Percentiles rank a stretch among this genome's conserved stretches.
Evolutionary conservation across 176 grass and related monocot genomes (phyloP).

Genomic region (Avena atlantica): DNA sequence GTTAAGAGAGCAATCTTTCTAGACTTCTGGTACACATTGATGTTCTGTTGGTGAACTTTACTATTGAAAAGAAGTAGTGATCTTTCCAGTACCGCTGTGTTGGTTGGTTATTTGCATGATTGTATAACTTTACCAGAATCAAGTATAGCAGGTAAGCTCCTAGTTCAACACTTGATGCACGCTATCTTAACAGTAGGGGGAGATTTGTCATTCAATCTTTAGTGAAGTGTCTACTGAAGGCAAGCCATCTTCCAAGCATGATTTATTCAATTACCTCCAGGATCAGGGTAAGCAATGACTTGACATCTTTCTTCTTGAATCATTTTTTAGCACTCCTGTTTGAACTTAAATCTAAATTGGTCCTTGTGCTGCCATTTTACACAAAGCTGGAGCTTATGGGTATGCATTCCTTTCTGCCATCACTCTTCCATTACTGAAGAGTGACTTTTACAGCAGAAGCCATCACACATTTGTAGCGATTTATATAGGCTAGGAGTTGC

Average conservation of each 20-base stretch:
- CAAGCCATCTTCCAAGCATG: slow-evolving; percentile 20
- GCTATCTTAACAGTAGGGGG: neutral
- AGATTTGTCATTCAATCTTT: neutral
- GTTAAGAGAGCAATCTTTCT: neutral
- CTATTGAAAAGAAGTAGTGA: slow-evolving; percentile 14
- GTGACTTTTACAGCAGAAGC: neutral
- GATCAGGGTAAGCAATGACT: slow-evolving; percentile 6
- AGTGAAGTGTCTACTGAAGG: neutral
- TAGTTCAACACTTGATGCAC: slow-evolving; percentile 7
- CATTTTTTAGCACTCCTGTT: neutral
- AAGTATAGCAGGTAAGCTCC: neutral
- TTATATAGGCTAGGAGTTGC: neutral
- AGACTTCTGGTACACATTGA: neutral
- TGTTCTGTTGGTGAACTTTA: slow-evolving; percentile 8
- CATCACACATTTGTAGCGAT: neutral
- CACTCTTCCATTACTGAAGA: neutral
- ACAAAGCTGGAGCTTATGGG: neutral
- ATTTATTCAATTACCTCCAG: neutral
- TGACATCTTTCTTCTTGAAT: slow-evolving; percentile 1
- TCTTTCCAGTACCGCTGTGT: slow-evolving; percentile 10
- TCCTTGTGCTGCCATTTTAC: neutral
- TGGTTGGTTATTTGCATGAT: neutral
- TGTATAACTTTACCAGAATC: neutral
- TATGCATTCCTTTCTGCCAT: neutral
- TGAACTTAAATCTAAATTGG: slow-evolving; percentile 12